A percentile compares a stretch with the other conserved stretches of the same genome.
Conservation (phyloP, 768 basidiomycete genomes). For the Mycena polygramma region DNA sequence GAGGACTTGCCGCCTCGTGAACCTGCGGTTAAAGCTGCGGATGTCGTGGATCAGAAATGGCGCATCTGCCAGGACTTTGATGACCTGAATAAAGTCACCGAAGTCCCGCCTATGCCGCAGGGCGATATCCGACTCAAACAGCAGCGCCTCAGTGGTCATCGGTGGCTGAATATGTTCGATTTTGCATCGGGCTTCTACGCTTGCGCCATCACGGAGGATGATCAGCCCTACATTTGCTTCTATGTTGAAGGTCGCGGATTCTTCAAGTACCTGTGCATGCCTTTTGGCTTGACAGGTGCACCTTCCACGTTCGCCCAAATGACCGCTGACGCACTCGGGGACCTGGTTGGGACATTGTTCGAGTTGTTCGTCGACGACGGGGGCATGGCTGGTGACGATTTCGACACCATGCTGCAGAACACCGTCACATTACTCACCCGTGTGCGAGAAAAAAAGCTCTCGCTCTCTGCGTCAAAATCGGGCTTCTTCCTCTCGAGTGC, state of each 20-base stretch:
- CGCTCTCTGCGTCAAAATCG: slow-evolving; percentile 34
- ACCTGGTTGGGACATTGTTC: slow-evolving; percentile 38
- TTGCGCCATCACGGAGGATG: slow-evolving; percentile 35
- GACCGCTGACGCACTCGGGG: slow-evolving; percentile 31
- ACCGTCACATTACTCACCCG: background rate
- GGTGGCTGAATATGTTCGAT: slow-evolving; percentile 52
- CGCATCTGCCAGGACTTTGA: background rate
- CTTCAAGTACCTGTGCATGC: slow-evolving; percentile 51
- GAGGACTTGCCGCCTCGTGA: background rate
- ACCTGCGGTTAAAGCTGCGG: background rate
- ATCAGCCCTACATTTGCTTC: slow-evolving; percentile 48
- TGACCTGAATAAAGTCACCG: background rate
- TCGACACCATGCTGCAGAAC: slow-evolving; percentile 18
- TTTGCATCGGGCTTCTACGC: slow-evolving; percentile 54
- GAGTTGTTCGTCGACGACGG: slow-evolving; percentile 29
- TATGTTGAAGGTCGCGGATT: slow-evolving; percentile 54
- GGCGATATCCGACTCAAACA: slow-evolving; percentile 56
- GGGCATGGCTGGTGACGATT: slow-evolving; percentile 12
- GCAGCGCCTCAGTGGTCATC: slow-evolving; percentile 49
- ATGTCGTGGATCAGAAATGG: background rate
- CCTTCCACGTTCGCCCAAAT: slow-evolving; percentile 48
- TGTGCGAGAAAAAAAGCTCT: slow-evolving; percentile 26
- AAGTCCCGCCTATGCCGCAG: background rate
- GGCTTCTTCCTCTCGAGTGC: slow-evolving; percentile 50
- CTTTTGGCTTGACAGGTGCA: slow-evolving; percentile 55